Base-by-base conservation (phyloP, 169 alveolate species). In the Cyclospora cayetanensis region DNA sequence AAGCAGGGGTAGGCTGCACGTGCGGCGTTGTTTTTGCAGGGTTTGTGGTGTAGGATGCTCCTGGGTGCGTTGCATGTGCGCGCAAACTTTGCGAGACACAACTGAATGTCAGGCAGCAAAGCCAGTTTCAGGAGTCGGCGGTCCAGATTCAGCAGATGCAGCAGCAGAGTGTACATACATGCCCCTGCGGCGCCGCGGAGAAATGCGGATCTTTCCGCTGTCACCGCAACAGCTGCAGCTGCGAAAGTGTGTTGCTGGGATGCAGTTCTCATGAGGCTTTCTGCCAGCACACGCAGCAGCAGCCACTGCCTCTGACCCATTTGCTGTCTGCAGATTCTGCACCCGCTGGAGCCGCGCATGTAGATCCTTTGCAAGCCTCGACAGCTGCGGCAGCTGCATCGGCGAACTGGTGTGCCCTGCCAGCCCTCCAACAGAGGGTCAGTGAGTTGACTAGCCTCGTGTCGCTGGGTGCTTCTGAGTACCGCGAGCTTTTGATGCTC, bases 401-500 rank as follows among this genome's bases (percentile, higher is more conserved):
- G 20, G 60, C 60, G 20, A 41, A n/a, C 65, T n/a, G 35, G 65
- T n/a, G 85, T 63, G 3, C 41, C 41, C 60, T 74, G 29, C 41
- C 53, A 29, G 37, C 85, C 2, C 63, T 74, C 65, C 85, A 74
- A 42, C 85, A 74, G 85, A 29, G 85, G 15, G 85, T 63, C 85
- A 18, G 41, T 18, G 85, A 74, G 22, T 63, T 74, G 34, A 39
- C 85, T 22, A 74, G 63, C 85, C 85, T 74, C 18, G 63, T 74
- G 63, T 74, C 85, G 20, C 41, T 53, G 85, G 85, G 85, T 74
- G 85, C 85, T 39, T 53, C 85, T 39, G 85, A 74, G 85, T 63
- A 74, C 65, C 85, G 41, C 39, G 85, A 74, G 85, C 37, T 74
- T 53, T 63, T 74, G 65, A 53, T 74, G 85, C 65, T 74, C 65